Conservation (phyloP, 257 asterid species). For the Solanum lignicaule region DNA sequence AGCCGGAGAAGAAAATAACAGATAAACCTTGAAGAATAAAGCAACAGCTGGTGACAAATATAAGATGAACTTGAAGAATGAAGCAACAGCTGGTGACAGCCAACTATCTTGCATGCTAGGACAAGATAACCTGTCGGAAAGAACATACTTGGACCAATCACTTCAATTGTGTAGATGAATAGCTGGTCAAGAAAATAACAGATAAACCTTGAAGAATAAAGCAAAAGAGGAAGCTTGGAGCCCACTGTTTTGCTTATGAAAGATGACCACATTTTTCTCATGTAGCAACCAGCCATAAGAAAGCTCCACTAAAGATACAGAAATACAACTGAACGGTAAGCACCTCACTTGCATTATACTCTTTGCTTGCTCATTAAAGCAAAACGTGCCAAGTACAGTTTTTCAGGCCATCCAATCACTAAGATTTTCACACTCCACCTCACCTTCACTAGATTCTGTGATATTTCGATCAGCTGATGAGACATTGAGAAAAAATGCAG, state of each 20-base stretch:
- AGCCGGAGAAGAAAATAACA: background rate
- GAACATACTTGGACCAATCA: background rate
- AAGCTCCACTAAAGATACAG: background rate
- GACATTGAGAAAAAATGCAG: background rate
- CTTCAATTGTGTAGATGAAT: background rate
- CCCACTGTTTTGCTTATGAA: background rate
- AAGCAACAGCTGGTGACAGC: background rate
- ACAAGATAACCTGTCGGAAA: background rate
- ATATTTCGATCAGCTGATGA: background rate
- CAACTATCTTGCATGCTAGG: background rate
- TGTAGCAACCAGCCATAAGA: background rate
- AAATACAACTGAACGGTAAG: background rate
- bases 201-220: background rate
- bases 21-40: background rate
- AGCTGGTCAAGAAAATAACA: background rate
- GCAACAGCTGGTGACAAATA: background rate
- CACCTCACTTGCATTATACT: background rate
- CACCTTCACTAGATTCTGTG: background rate
- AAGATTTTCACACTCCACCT: background rate
- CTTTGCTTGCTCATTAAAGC: background rate
- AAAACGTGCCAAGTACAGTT: background rate
- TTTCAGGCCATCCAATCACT: background rate
- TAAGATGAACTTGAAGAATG: background rate
- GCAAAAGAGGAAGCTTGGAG: background rate
- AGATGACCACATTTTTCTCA: background rate